Evolutionary conservation across 2,329 filamentous ascomycete species (phyloP).

Genomic region (Sarocladiaceae sp.): DNA sequence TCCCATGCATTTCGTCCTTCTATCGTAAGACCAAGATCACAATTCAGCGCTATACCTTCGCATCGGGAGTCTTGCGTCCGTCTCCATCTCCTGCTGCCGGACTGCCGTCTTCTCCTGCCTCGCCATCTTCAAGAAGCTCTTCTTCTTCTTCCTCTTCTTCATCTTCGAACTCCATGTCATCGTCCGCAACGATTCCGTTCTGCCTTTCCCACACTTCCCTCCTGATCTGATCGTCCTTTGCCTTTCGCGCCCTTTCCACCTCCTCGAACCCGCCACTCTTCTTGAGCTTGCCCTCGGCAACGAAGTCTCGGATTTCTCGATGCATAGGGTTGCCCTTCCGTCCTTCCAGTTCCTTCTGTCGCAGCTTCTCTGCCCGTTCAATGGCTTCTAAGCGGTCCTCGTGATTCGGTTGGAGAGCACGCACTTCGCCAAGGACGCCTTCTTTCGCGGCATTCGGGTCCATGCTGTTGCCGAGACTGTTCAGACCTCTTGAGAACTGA

Average conservation of each 20-base stretch:
- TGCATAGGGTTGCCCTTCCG: slow-evolving; percentile 73
- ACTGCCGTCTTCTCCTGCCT: slow-evolving; percentile 11
- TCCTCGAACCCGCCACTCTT: slow-evolving; percentile 96
- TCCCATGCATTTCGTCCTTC: too few species aligned
- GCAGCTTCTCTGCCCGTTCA: slow-evolving; percentile 88
- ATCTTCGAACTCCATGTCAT: slow-evolving; percentile 35
- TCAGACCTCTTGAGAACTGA: slow-evolving; percentile 52
- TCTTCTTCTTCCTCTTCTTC: slow-evolving; percentile 20
- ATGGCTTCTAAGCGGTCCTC: slow-evolving; percentile 92
- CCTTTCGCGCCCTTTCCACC: slow-evolving; percentile 76
- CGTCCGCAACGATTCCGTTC: slow-evolving; percentile 50
- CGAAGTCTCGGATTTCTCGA: slow-evolving; percentile 80
- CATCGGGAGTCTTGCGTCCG: slow-evolving; percentile 11
- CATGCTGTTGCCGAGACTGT: slow-evolving; percentile 46
- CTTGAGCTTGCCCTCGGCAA: slow-evolving; percentile 86
- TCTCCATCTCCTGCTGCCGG: slow-evolving; percentile 15
- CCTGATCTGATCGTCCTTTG: slow-evolving; percentile 82
- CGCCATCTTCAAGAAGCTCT: slow-evolving; percentile 4
- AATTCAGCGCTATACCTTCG: too few species aligned
- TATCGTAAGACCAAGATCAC: neutral
- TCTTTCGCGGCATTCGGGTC: slow-evolving; percentile 86
- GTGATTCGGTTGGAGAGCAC: slow-evolving; percentile 91
- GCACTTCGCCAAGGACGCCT: slow-evolving; percentile 85
- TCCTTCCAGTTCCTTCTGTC: slow-evolving; percentile 81
- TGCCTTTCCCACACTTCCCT: slow-evolving; percentile 71